A percentile compares a stretch with the other conserved stretches of the same genome.
Evolutionary conservation across 305 asterid genomes (phyloP).

Genomic region (Lippia alba): DNA sequence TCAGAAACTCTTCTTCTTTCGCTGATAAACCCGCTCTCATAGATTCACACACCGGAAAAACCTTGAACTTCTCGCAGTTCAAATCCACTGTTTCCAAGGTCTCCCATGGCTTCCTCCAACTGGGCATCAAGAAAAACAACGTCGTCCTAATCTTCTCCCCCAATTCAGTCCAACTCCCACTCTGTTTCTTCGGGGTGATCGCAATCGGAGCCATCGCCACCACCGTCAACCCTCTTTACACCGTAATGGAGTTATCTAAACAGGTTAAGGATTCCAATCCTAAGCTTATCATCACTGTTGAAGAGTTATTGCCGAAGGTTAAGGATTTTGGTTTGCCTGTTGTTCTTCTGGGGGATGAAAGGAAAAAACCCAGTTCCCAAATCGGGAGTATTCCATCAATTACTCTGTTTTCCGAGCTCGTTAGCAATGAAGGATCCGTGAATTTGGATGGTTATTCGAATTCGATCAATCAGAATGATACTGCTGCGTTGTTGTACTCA

Average conservation of each 20-base stretch:
- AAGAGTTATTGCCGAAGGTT: constrained; percentile 63
- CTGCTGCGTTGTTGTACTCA: constrained; percentile 80
- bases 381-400: constrained; percentile 39
- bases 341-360: constrained; percentile 47
- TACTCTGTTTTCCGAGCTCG: constrained; percentile 53
- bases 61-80: constrained; percentile 60
- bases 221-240: constrained; percentile 77
- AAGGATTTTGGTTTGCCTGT: constrained; percentile 60
- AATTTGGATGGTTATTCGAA: constrained; percentile 36
- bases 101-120: constrained; percentile 59
- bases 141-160: constrained; percentile 82
- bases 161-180: constrained; percentile 72
- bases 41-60: constrained; percentile 60
- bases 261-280: constrained; percentile 75
- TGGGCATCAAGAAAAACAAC: constrained; percentile 70
- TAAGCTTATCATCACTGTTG: constrained; percentile 68
- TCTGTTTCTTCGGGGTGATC: constrained; percentile 63
- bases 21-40: constrained; percentile 74
- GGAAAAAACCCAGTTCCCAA: constrained; percentile 22
- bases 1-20: constrained; percentile 65
- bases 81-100: constrained; percentile 57
- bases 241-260: constrained; percentile 69
- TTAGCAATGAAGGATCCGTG: constrained; percentile 51
- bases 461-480: constrained; percentile 58
- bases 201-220: constrained; percentile 83